Conservation (phyloP, 2,329 filamentous ascomycete genomes). For the Cytospora piceicola region DNA sequence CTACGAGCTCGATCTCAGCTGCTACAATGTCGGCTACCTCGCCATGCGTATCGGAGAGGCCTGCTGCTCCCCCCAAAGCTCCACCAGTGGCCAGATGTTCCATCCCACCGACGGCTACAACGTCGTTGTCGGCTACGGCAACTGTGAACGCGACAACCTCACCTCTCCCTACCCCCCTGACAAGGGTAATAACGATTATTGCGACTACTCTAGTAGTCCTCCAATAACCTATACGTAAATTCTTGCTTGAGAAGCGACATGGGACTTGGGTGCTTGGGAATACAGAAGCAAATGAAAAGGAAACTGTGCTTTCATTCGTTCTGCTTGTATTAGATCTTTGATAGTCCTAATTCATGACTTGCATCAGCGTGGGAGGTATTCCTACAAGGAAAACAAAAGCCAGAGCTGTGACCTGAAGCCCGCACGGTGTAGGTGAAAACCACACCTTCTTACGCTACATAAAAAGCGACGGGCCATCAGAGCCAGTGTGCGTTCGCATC, state of each 20-base stretch:
- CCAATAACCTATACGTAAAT: too few species aligned
- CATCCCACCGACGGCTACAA: conserved; percentile 4
- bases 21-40: conserved; percentile 7
- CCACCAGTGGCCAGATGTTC: conserved; percentile 1
- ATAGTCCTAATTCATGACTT: too few species aligned
- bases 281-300: too few species aligned
- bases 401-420: not conserved
- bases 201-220: too few species aligned
- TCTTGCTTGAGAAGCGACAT: not conserved
- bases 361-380: too few species aligned
- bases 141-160: not conserved
- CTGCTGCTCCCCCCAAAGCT: conserved; percentile 2
- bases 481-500: conserved; percentile 14
- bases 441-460: not conserved
- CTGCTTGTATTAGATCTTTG: too few species aligned
- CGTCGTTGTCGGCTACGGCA: not conserved
- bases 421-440: not conserved
- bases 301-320: too few species aligned
- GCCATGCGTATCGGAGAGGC: not conserved
- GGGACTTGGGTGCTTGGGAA: too few species aligned
- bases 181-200: not conserved
- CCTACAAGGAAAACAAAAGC: not conserved
- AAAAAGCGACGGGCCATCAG: conserved; percentile 17
- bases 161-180: not conserved
- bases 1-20: not conserved